These are phyloP conservation scores for Chaetothyriales sp. DNA, from an alignment of 2,329 filamentous ascomycete species.

Conservation along the genomic window DNA sequence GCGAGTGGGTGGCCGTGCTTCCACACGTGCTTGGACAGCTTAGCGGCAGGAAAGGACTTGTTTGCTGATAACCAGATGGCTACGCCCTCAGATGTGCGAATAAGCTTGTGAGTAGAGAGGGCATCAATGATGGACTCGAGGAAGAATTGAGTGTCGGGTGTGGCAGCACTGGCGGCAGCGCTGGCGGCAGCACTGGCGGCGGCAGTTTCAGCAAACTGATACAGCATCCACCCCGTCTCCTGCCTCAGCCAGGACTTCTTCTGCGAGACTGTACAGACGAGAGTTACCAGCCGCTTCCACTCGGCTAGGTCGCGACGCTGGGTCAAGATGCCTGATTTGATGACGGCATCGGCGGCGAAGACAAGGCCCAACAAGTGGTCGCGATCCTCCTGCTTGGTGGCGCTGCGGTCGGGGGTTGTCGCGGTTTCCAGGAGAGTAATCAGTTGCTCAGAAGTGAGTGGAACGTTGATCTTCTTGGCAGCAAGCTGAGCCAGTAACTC, in stretches of 20 bases:
- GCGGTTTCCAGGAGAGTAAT: constrained; percentile 40
- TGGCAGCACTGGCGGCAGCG: not conserved
- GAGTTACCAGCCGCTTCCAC: constrained; percentile 50
- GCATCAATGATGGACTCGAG: constrained; percentile 50
- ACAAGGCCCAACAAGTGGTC: constrained; percentile 75
- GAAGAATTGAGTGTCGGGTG: constrained; percentile 26
- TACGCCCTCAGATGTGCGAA: constrained; percentile 74
- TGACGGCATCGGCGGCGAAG: constrained; percentile 75
- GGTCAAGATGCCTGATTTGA: constrained; percentile 64
- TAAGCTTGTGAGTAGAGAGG: constrained; percentile 51
- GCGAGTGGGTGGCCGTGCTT: constrained; percentile 57
- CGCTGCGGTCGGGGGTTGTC: constrained; percentile 39
- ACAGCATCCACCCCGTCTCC: constrained; percentile 72
- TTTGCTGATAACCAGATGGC: constrained; percentile 70
- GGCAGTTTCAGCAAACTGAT: constrained; percentile 39
- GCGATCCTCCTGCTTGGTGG: constrained; percentile 60
- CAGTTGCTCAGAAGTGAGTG: constrained; percentile 22
- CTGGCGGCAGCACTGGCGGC: not conserved
- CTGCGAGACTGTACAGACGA: constrained; percentile 59
- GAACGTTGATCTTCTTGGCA: constrained; percentile 25
- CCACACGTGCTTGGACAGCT: constrained; percentile 60
- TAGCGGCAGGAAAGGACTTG: constrained; percentile 49
- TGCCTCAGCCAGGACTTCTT: constrained; percentile 82
- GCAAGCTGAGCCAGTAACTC: constrained; percentile 59
- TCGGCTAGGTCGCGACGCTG: constrained; percentile 38